These are phyloP conservation scores for Thelonectria olida DNA, from an alignment of 2,329 filamentous ascomycete species.

Conservation along the genomic window DNA sequence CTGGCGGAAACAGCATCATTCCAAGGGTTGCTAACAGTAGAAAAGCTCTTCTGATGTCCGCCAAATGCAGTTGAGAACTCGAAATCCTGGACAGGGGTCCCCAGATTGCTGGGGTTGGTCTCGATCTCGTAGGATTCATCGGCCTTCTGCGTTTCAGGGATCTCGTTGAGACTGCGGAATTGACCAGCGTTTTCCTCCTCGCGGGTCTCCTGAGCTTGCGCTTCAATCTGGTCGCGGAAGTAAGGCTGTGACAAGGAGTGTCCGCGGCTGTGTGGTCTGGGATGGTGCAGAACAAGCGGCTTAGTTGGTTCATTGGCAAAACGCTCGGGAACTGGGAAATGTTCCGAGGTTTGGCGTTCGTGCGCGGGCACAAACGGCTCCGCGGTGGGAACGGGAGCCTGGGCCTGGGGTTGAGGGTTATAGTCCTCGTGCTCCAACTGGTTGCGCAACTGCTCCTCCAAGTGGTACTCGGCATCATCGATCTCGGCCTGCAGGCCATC, in stretches of 20 bases:
- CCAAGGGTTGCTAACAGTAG: constrained; percentile 71
- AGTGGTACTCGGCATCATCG: constrained; percentile 84
- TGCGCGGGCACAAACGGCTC: constrained; percentile 46
- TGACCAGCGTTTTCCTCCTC: constrained; percentile 51
- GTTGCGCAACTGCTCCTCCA: constrained; percentile 81
- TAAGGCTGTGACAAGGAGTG: constrained; percentile 76
- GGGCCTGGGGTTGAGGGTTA: constrained; percentile 65
- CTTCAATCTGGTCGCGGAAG: constrained; percentile 65
- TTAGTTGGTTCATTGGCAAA: constrained; percentile 64
- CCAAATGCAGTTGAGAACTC: constrained; percentile 56
- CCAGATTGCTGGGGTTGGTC: constrained; percentile 77
- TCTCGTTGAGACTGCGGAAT: constrained; percentile 52
- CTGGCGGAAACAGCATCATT: constrained; percentile 57
- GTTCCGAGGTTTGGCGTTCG: constrained; percentile 55
- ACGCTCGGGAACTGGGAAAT: constrained; percentile 58
- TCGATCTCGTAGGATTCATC: constrained; percentile 73
- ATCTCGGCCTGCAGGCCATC: constrained; percentile 88
- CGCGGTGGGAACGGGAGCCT: constrained; percentile 32
- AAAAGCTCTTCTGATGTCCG: constrained; percentile 64
- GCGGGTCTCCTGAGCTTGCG: constrained; percentile 50
- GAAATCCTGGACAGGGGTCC: constrained; percentile 66
- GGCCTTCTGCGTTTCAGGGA: constrained; percentile 51
- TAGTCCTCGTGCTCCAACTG: constrained; percentile 83
- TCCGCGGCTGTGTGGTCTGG: constrained; percentile 76
- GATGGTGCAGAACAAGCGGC: constrained; percentile 72